Conservation (phyloP, 352 stramenopile genomes). For the Phytophthora vignae region DNA sequence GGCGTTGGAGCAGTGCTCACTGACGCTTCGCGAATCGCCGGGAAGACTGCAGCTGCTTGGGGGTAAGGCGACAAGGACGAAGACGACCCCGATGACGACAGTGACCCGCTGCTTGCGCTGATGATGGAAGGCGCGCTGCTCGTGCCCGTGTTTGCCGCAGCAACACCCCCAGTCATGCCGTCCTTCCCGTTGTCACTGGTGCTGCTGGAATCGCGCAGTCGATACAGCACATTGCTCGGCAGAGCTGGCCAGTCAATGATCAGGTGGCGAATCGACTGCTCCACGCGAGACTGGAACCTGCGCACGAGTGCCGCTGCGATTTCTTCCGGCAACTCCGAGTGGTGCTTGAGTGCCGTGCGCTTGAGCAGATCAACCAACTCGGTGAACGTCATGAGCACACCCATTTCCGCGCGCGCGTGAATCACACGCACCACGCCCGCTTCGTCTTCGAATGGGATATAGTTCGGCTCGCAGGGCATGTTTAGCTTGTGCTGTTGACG, state of each 20-base stretch:
- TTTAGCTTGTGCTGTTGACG: conserved; percentile 54
- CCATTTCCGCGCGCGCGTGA: conserved; percentile 70
- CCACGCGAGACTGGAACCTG: conserved; percentile 65
- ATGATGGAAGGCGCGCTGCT: conserved; percentile 19
- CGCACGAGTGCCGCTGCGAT: conserved; percentile 49
- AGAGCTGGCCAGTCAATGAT: conserved; percentile 65
- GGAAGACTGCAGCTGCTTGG: conserved; percentile 16
- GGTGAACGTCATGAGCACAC: conserved; percentile 73
- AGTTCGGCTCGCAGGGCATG: conserved; percentile 54
- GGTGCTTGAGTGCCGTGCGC: conserved; percentile 68
- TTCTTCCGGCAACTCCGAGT: conserved; percentile 46
- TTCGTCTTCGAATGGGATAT: conserved; percentile 78
- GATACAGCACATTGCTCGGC: conserved; percentile 49
- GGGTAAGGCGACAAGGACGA: conserved; percentile 34
- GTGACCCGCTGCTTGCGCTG: conserved; percentile 28
- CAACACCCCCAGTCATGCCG: conserved; percentile 15
- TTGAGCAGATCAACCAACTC: conserved; percentile 74
- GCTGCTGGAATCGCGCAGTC: conserved; percentile 27
- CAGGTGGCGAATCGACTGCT: conserved; percentile 70
- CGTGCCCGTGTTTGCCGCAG: conserved; percentile 11
- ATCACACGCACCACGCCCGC: conserved; percentile 75
- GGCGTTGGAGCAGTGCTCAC: not conserved
- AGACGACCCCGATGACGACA: conserved; percentile 34
- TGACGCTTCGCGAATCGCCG: conserved; percentile 16
- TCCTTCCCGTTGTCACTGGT: conserved; percentile 16